phyloP scores from a whole-genome alignment of 805 yeast genomes.

The Candida ponderosae region DNA sequence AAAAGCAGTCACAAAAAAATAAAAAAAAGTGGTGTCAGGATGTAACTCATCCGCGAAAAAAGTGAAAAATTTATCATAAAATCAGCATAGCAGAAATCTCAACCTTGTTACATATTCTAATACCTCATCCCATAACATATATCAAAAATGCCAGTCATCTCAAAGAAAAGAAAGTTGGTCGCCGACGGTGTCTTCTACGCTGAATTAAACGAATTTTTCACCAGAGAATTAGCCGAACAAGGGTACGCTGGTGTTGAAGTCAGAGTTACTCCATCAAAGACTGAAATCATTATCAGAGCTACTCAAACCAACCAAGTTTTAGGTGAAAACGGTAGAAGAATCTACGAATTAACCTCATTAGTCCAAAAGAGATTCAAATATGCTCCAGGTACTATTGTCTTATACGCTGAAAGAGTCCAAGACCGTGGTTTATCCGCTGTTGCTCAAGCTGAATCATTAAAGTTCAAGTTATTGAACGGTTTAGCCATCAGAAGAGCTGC shows the following conservation, averaged over 20 bases:
- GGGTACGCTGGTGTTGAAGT: slow-evolving; percentile 99
- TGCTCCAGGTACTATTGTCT: slow-evolving; percentile 85
- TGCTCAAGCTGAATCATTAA: slow-evolving; percentile 98
- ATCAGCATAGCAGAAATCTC: too few species aligned
- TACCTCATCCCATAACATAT: too few species aligned
- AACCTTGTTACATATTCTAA: too few species aligned
- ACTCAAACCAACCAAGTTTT: slow-evolving; percentile 97
- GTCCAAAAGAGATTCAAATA: slow-evolving; percentile 98
- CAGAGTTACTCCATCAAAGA: slow-evolving; percentile 95
- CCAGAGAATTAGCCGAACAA: slow-evolving; percentile 99
- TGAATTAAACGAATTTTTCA: slow-evolving; percentile 99
- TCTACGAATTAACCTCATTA: slow-evolving; percentile 96
- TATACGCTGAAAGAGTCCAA: slow-evolving; percentile 98
- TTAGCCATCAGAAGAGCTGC: slow-evolving; percentile 99
- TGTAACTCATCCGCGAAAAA: too few species aligned
- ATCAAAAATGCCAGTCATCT: slow-evolving; percentile 46
- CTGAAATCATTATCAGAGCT: slow-evolving; percentile 98
- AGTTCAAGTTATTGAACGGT: slow-evolving; percentile 97
- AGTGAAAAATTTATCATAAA: too few species aligned
- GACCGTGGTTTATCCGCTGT: slow-evolving; percentile 99
- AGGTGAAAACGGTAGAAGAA: slow-evolving; percentile 99
- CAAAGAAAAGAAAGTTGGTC: slow-evolving; percentile 98
- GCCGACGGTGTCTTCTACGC: slow-evolving; percentile 99
- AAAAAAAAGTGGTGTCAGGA: too few species aligned
- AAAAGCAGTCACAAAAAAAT: too few species aligned